A percentile compares a stretch with the other conserved stretches of the same genome.
Evolutionary conservation across 305 asterid genomes (phyloP).

Genomic region (Coffea humblotiana): DNA sequence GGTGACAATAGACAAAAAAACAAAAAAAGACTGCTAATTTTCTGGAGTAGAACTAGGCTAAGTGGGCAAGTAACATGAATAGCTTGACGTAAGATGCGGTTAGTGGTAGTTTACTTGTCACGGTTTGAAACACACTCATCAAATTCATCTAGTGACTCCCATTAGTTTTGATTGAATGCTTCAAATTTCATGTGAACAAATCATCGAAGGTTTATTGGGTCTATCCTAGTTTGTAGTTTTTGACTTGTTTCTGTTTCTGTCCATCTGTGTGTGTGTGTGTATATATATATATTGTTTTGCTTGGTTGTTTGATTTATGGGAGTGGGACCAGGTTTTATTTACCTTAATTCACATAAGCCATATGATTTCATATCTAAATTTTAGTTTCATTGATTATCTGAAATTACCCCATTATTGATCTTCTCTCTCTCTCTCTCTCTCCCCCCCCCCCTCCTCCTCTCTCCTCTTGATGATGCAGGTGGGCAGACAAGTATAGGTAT

Average conservation of each 20-base stretch:
- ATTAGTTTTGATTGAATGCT: not conserved
- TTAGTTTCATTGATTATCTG: not conserved
- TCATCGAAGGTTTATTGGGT: not conserved
- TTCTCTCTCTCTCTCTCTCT: too few relatives aligned
- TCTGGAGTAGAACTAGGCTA: not conserved
- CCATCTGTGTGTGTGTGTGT: not conserved
- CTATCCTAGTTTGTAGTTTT: not conserved
- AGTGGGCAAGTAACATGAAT: not conserved
- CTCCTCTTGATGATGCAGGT: constrained; percentile 55
- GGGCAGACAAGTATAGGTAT: constrained; percentile 99
- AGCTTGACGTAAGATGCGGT: not conserved
- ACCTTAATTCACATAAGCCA: not conserved
- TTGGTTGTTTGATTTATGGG: not conserved
- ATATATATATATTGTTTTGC: too few relatives aligned
- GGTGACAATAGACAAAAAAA: too few relatives aligned
- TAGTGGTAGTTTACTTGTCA: not conserved
- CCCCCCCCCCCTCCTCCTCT: not conserved
- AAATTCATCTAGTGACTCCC: not conserved
- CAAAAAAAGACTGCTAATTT: not conserved
- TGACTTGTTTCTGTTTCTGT: not conserved
- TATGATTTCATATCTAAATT: not conserved
- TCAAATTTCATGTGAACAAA: not conserved
- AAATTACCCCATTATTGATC: not conserved
- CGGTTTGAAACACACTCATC: not conserved
- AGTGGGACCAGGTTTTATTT: not conserved